Evolutionary conservation across 208 protist genomes (phyloP), one percentile per base, ranked within the genome.

Genomic region (Crithidia expoeki): DNA sequence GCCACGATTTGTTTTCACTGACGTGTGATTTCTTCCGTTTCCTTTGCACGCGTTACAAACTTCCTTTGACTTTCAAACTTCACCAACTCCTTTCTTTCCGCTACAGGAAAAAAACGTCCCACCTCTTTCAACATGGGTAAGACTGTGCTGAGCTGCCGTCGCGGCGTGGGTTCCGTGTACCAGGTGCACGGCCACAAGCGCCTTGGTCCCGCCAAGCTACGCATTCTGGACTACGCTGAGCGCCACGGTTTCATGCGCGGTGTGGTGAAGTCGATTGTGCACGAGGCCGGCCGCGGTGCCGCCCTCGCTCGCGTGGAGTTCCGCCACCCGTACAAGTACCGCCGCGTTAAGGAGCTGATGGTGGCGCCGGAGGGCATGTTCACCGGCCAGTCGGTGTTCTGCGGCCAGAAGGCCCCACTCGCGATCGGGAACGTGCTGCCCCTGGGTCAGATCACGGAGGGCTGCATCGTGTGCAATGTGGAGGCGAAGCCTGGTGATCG

Each of bases 401-500:
- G 91, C 86, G 99, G 99, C 69, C 94, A 96, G 72, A 99, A 98
- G 84, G 98, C 87, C 73, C 72, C 82, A 28, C 80, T 99, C 9
- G 81, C 88, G 56, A 95, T 99, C 67, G 99, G 99, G 70, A 99
- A 99, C 91, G 90, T 99, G 36, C 81, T 99, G 25, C 99, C 98
- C 47, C 55, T 99, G 36, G 87, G 87, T 36, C 74, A 90, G 53
- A 90, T 99, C 74, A 99, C 99, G 57, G 99, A 99, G 90, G 99
- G 99, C 97, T 99, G 98, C 82, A 96, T 99, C 76, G 83, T 99
- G 55, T 99, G 97, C 94, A 99, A 99, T 96, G 87, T 99, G 25
- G 99, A 99, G 93, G 82, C 90, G 55, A 97, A 98, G 81, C 47
- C 86, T 44, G 98, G 98, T 53, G 98, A 99, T 87, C 94, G 98